Evolutionary conservation across 2,329 filamentous ascomycete species (phyloP).

Genomic region (Akanthomyces lecanii): DNA sequence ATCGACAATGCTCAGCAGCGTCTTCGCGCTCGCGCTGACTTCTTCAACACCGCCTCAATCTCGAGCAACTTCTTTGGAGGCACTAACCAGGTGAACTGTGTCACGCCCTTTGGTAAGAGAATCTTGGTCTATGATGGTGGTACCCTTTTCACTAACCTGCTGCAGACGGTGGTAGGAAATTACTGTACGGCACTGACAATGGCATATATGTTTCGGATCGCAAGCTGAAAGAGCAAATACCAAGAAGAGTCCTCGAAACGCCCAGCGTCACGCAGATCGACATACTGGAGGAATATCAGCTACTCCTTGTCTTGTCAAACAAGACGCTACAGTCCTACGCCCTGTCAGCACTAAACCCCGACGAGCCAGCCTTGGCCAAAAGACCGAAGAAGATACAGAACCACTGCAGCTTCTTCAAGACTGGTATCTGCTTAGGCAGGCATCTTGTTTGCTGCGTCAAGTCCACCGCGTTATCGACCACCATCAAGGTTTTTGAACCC

Average conservation of each 20-base stretch:
- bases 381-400: constrained; percentile 94
- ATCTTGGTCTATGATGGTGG: not conserved
- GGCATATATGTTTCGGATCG: constrained; percentile 91
- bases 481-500: constrained; percentile 98
- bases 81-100: constrained; percentile 85
- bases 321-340: constrained; percentile 90
- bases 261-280: constrained; percentile 91
- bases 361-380: constrained; percentile 75
- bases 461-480: constrained; percentile 86
- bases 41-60: constrained; percentile 71
- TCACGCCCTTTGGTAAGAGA: constrained; percentile 79
- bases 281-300: constrained; percentile 89
- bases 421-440: constrained; percentile 87
- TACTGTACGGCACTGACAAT: constrained; percentile 90
- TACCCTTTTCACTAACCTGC: constrained; percentile 21
- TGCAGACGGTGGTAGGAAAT: constrained; percentile 84
- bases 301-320: constrained; percentile 86
- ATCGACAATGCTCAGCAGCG: constrained; percentile 89
- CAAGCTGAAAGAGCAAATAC: constrained; percentile 76
- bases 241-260: constrained; percentile 79
- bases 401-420: constrained; percentile 98
- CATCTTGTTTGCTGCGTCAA: constrained; percentile 97
- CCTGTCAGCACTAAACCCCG: constrained; percentile 77
- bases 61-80: constrained; percentile 57
- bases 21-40: constrained; percentile 80